Evolutionary conservation across 805 yeast genomes (phyloP).

Genomic region (Wickerhamiella lipophila): DNA sequence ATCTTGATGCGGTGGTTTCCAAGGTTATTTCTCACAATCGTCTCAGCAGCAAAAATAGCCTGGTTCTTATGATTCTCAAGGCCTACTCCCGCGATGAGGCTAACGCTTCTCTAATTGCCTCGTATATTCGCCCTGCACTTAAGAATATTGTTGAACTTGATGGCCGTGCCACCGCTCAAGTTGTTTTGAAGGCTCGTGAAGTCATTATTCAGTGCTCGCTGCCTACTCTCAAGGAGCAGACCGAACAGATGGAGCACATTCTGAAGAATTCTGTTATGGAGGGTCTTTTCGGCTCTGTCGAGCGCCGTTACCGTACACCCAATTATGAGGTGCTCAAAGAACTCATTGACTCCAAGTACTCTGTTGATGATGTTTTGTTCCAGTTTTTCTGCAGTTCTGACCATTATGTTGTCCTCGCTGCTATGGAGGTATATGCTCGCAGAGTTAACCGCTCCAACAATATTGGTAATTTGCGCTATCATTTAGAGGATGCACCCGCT

Average conservation of each 20-base stretch:
- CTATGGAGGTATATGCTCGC: slow-evolving; percentile 91
- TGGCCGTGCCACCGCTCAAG: slow-evolving; percentile 82
- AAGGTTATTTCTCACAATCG: slow-evolving; percentile 81
- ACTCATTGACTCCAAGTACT: slow-evolving; percentile 90
- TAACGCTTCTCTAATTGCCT: slow-evolving; percentile 54
- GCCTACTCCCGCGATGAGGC: slow-evolving; percentile 71
- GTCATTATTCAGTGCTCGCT: slow-evolving; percentile 90
- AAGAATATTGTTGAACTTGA: slow-evolving; percentile 77
- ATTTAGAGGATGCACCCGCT: slow-evolving; percentile 41
- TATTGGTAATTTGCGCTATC: slow-evolving; percentile 60
- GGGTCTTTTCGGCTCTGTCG: slow-evolving; percentile 69
- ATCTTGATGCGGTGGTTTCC: slow-evolving; percentile 57
- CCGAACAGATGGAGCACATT: slow-evolving; percentile 94
- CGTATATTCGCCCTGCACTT: slow-evolving; percentile 56
- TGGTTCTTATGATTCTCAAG: slow-evolving; percentile 71
- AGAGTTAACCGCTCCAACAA: slow-evolving; percentile 96
- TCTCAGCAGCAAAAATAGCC: slow-evolving; percentile 83
- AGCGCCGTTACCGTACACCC: slow-evolving; percentile 56
- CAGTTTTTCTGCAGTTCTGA: slow-evolving; percentile 79
- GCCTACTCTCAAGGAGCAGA: slow-evolving; percentile 91
- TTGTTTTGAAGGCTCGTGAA: slow-evolving; percentile 89
- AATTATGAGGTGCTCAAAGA: slow-evolving; percentile 69
- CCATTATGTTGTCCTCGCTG: slow-evolving; percentile 85
- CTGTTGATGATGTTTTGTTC: slow-evolving; percentile 88
- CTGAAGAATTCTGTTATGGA: slow-evolving; percentile 83